Evolutionary conservation across 1,139 yeast genomes (phyloP), one percentile per base, ranked within the genome.

Genomic region (Yamadazyma diddensiae): DNA sequence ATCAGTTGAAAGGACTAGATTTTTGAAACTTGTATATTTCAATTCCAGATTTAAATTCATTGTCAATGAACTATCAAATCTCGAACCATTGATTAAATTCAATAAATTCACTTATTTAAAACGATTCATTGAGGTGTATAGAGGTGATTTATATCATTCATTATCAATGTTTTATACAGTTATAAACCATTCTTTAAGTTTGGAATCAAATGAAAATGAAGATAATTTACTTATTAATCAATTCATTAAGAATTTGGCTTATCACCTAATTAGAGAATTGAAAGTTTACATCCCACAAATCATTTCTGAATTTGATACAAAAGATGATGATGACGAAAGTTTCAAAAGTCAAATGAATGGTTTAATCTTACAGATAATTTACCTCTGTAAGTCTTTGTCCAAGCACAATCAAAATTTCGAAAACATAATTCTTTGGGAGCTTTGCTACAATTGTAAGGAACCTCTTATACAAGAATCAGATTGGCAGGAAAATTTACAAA

Each of bases 81-180:
- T 80, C 33, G 53, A 52, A 28, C 88, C 84, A 0, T 60, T 82
- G 40, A 68, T 68, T 30, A 63, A 60, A 42, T 65, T 59, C 46
- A 68, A 58, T 31, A 70, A 78, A 18, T 81, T 83, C 41, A 77
- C 81, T 39, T 85, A 81, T 50, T 63, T 88, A 36, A 88, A 88
- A 47, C 65, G 95, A 42, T 82, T 75, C 48, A 73, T 88, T 28
- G 97, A 92, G 54, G 77, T 85, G 4, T 79, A 85, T 41, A 69
- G 98, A 51, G 97, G 90, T 53, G 82, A 78, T 46, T 77, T 85
- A 10, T 84, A 81, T 54, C 82, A 80, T 21, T 77, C 94, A 0
- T 65, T 86, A 4, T 75, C 84, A 28, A 77, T 82, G 7, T 82
- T 73, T 52, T 69, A 71, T 36, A 74, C 86, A 6, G 73, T 84